A percentile compares a stretch with the other conserved stretches of the same genome.
phyloP scores from a whole-genome alignment of 2,329 filamentous ascomycete genomes.

The Colletotrichum sp. region DNA sequence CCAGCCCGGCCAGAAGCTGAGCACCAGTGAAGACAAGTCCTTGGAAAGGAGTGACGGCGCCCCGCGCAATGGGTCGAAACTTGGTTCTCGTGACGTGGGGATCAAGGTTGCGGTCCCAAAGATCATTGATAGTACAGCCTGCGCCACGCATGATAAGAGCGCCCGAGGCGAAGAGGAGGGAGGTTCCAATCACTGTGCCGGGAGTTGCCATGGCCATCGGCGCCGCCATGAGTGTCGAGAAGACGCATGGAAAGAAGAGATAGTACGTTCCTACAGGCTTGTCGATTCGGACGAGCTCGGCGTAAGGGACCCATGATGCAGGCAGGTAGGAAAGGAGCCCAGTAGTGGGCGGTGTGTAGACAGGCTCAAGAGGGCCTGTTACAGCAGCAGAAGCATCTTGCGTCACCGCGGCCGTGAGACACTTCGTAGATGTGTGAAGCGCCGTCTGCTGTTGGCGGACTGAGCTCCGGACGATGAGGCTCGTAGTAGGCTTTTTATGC shows the following conservation, averaged over 20 bases:
- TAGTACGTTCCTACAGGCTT: slow-evolving; percentile 85
- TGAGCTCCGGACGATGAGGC: not conserved
- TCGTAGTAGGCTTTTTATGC: not conserved
- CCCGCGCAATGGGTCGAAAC: slow-evolving; percentile 79
- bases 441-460: not conserved
- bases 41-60: slow-evolving; percentile 75
- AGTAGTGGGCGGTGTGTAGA: slow-evolving; percentile 73
- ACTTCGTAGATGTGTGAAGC: slow-evolving; percentile 15
- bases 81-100: slow-evolving; percentile 78
- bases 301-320: slow-evolving; percentile 76
- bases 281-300: slow-evolving; percentile 80
- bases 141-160: slow-evolving; percentile 87
- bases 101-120: slow-evolving; percentile 89
- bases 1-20: slow-evolving; percentile 77
- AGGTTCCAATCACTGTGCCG: slow-evolving; percentile 66
- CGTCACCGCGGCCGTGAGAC: not conserved
- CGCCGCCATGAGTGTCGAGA: slow-evolving; percentile 82
- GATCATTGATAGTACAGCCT: slow-evolving; percentile 88
- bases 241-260: slow-evolving; percentile 84
- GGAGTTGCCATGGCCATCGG: slow-evolving; percentile 68
- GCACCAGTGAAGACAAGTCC: slow-evolving; percentile 76
- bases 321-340: slow-evolving; percentile 77
- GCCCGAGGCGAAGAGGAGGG: slow-evolving; percentile 74
- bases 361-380: slow-evolving; percentile 23
- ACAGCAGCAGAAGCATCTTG: slow-evolving; percentile 16